Base-by-base conservation (phyloP, 2,329 filamentous ascomycete genomes). In the Dactylella cylindrospora region DNA sequence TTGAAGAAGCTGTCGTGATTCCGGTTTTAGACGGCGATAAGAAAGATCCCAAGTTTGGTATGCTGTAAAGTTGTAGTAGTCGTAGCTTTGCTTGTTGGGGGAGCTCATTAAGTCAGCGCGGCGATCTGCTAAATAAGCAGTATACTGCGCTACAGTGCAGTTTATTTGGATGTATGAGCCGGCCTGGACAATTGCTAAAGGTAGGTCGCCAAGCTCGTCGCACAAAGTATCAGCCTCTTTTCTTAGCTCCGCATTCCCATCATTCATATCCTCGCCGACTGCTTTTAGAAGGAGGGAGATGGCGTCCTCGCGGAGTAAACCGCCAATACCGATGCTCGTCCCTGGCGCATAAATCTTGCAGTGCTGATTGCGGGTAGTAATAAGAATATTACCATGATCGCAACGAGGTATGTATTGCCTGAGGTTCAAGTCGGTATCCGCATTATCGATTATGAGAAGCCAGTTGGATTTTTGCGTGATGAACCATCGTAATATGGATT, bases 181-280 rank as follows among this genome's bases (percentile, higher is more conserved):
- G 12, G 41, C 41, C 12, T 45, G 41, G 3, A 45, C 41, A 31
- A 33, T 33, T 5, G 41, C 41, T 22, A 45, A 23, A 32, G 41
- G 5, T 3, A 45, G 26, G 12, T 12, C 32, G 5, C 28, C 41
- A 8, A 45, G 15, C 15, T 20, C 15, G 12, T 32, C 19, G 23
- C 39, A 43, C 9, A 43, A 28, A 4, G 12, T 3, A 28, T 17
- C 5, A 20, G 41, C 41, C 13, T 3, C 2, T 3, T 45, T 13
- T 17, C 26, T 32, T 3, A 13, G 7, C 3, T 31, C 15, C 2
- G 9, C 13, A n/a, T n/a, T n/a, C n/a, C n/a, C n/a, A 15, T 9
- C 15, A 4, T 45, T 29, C 9, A 6, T 22, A 3, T 45, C 15
- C 12, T 45, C 28, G 2, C 15, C 17, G 12, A 22, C 15, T 12